Evolutionary conservation across 2,329 filamentous ascomycete species (phyloP).

Genomic region (Aphanoascus verrucosus): DNA sequence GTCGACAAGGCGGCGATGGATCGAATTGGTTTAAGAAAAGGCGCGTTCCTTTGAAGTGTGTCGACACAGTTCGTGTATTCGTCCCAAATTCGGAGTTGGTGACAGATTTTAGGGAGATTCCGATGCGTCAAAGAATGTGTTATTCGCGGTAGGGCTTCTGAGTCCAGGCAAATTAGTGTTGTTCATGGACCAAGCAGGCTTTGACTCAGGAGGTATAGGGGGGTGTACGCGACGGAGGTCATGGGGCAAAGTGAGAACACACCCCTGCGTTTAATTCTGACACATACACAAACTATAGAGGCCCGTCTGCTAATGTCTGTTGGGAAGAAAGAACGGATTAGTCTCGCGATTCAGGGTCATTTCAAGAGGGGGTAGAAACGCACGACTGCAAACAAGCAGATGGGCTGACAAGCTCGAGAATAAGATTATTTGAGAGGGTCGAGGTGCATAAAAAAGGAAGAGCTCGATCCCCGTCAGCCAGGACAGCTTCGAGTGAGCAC

Average conservation of each 20-base stretch:
- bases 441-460: neutral
- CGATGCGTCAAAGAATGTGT: neutral
- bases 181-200: neutral
- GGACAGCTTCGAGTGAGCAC: conserved; percentile 1
- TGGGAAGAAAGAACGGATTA: neutral
- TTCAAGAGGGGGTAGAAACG: neutral
- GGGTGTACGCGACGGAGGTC: neutral
- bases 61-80: neutral
- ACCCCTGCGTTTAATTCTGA: conserved; percentile 1
- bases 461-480: neutral
- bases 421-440: too few species aligned
- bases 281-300: neutral
- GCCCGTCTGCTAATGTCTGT: neutral
- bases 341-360: neutral
- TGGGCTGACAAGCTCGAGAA: neutral
- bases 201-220: neutral
- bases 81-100: neutral
- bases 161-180: neutral
- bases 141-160: neutral
- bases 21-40: neutral
- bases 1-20: too few species aligned
- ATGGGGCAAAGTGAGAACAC: neutral
- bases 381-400: neutral
- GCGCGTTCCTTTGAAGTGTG: neutral
- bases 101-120: neutral